phyloP scores from a whole-genome alignment of 371 early-diverging fungal species.

The Batrachochytrium dendrobatidis region DNA sequence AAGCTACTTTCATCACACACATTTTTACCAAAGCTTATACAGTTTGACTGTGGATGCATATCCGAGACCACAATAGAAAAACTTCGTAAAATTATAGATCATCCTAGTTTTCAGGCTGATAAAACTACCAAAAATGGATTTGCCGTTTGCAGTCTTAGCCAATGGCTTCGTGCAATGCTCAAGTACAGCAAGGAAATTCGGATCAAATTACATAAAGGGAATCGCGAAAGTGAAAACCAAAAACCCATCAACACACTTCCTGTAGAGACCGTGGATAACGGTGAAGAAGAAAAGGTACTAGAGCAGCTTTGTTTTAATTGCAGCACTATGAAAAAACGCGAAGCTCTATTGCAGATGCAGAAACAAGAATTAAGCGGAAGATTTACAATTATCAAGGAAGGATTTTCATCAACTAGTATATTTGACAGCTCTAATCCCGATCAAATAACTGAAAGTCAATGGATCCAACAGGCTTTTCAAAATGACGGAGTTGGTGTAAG shows the following conservation, averaged over 20 bases:
- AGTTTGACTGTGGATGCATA: background rate
- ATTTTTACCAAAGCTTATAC: conserved; percentile 2
- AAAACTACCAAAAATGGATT: background rate
- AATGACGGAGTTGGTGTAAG: conserved; percentile 2
- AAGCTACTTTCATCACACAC: conserved; percentile 11
- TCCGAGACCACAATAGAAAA: conserved; percentile 1
- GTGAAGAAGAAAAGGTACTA: background rate
- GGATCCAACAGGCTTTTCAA: conserved; percentile 18
- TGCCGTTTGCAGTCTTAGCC: background rate
- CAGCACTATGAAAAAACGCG: background rate
- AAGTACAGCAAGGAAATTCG: background rate
- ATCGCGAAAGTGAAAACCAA: background rate
- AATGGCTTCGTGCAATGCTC: background rate
- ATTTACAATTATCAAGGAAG: conserved; percentile 4
- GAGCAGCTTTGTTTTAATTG: background rate
- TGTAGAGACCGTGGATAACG: background rate
- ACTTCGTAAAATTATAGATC: conserved; percentile 5
- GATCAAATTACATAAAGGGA: background rate
- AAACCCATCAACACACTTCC: background rate
- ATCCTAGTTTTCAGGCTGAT: conserved; percentile 1
- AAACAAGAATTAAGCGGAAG: conserved; percentile 10
- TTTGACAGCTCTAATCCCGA: conserved; percentile 5
- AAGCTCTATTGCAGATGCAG: background rate
- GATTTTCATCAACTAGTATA: conserved; percentile 8
- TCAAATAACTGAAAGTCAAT: conserved; percentile 12